Evolutionary conservation across 2,329 filamentous ascomycete genomes (phyloP), one percentile per base, ranked within the genome.

Genomic region (Bipolaris victoriae): DNA sequence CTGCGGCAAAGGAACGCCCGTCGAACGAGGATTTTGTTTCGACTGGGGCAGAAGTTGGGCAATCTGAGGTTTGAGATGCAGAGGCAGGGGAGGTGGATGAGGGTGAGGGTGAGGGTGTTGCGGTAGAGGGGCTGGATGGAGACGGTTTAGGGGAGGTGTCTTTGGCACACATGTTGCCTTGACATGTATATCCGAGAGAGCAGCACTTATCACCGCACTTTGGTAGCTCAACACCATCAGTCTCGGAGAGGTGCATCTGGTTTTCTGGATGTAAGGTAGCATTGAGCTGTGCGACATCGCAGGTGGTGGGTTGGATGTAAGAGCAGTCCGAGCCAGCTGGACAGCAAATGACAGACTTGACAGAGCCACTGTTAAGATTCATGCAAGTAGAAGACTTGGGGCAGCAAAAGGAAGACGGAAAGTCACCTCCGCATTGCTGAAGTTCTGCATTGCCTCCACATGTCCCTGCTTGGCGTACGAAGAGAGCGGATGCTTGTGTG

Each of bases 301-400:
- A 92, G 37, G 81, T 81, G 58, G 91, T 87, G 29, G 88, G 81
- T 63, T 81, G 69, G 65, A 93, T 89, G 46, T 74, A 79, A n/a
- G 76, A 65, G 77, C 90, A 93, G 66, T 81, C 79, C 35, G 63
- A 59, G 35, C 81, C 84, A 1, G 74, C 62, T 1, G 89, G 89
- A 70, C 90, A 93, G 79, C 90, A 93, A 47, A 92, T 78, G 13
- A 88, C 82, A 0, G 89, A 90, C 5, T 88, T 88, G 43, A 81
- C 78, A n/a, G 79, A 84, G 10, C 88, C 88, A 44, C 74, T 75
- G 67, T 80, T 78, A 45, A 92, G 82, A 1, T 81, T 67, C 39
- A 86, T 78, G 76, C 90, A 93, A 2, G 71, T 80, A 6, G 81
- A 78, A 16, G 72, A 76, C 26, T 76, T 59, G 3, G 82, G 76